Percentiles rank a stretch among this genome's conserved stretches.
These are phyloP conservation scores for Jackrogersella multiformis DNA, from an alignment of 495 filamentous ascomycete species.

Conservation along the genomic window DNA sequence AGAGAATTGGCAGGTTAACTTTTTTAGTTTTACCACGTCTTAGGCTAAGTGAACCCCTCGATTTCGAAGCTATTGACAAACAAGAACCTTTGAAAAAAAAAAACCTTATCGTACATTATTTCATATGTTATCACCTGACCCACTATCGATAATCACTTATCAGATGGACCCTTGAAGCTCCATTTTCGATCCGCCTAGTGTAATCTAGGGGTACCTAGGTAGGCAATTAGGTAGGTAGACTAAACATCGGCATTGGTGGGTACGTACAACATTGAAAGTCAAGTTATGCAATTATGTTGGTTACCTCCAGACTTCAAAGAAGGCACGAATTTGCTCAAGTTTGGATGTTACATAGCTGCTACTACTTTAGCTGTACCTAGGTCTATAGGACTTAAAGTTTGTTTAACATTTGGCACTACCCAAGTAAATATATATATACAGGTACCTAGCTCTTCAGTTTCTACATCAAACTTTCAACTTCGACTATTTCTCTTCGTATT, in stretches of 20 bases:
- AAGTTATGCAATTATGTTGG: background rate
- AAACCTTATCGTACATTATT: constrained; percentile 37
- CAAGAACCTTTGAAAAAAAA: constrained; percentile 14
- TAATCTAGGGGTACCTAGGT: constrained; percentile 8
- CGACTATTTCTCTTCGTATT: background rate
- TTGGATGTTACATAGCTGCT: background rate
- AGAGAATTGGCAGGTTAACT: background rate
- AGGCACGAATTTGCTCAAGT: background rate
- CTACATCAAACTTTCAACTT: background rate
- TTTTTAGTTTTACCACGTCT: background rate
- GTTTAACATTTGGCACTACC: no score
- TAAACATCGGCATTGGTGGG: no score
- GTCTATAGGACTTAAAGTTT: background rate
- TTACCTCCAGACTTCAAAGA: background rate
- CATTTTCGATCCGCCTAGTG: constrained; percentile 10
- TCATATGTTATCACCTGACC: constrained; percentile 13
- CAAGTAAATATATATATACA: no score
- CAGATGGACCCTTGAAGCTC: constrained; percentile 21
- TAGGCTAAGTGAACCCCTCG: constrained; percentile 4
- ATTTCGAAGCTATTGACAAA: constrained; percentile 4
- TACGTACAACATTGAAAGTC: no score
- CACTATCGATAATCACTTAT: constrained; percentile 32
- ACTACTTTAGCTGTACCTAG: background rate
- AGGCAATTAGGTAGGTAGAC: no score
- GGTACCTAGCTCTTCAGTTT: no score